These are phyloP conservation scores for Wickerhamomyces ciferrii DNA, from an alignment of 805 yeast species.

Conservation along the genomic window DNA sequence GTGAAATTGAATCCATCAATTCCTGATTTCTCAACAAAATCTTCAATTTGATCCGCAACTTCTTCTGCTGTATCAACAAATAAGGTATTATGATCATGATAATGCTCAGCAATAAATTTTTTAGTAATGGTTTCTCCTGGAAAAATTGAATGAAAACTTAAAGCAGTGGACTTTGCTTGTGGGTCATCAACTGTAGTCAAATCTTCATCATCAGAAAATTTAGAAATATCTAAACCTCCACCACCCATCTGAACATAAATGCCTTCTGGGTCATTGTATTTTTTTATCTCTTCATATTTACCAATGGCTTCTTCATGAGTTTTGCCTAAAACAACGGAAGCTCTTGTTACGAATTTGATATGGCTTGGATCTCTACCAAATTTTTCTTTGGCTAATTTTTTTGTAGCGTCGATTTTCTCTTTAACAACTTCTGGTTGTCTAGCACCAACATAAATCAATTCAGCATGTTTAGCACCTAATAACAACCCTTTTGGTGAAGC, in stretches of 20 bases:
- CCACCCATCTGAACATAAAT: constrained; percentile 34
- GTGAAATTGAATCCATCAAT: constrained; percentile 40
- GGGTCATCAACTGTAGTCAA: background rate
- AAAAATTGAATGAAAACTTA: background rate
- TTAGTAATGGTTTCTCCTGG: background rate
- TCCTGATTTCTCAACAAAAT: constrained; percentile 33
- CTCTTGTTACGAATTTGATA: constrained; percentile 30
- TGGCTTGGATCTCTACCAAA: constrained; percentile 29
- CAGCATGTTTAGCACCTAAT: constrained; percentile 36
- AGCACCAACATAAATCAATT: constrained; percentile 31
- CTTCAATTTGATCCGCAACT: constrained; percentile 34
- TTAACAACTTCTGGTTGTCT: constrained; percentile 26
- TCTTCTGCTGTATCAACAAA: constrained; percentile 28
- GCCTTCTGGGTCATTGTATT: constrained; percentile 28
- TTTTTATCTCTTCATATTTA: constrained; percentile 25
- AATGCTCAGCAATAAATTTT: background rate
- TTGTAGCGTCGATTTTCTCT: constrained; percentile 24
- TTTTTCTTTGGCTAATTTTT: constrained; percentile 24
- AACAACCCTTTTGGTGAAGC: constrained; percentile 32
- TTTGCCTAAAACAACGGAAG: constrained; percentile 29
- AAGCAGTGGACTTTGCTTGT: background rate
- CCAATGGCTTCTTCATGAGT: constrained; percentile 34
- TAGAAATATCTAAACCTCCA: constrained; percentile 31
- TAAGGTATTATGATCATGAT: background rate
- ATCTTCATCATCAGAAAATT: constrained; percentile 13